A percentile compares a stretch with the other conserved stretches of the same genome.
Evolutionary conservation across 495 filamentous ascomycete genomes (phyloP).

Genomic region (Podospora tetraspora): DNA sequence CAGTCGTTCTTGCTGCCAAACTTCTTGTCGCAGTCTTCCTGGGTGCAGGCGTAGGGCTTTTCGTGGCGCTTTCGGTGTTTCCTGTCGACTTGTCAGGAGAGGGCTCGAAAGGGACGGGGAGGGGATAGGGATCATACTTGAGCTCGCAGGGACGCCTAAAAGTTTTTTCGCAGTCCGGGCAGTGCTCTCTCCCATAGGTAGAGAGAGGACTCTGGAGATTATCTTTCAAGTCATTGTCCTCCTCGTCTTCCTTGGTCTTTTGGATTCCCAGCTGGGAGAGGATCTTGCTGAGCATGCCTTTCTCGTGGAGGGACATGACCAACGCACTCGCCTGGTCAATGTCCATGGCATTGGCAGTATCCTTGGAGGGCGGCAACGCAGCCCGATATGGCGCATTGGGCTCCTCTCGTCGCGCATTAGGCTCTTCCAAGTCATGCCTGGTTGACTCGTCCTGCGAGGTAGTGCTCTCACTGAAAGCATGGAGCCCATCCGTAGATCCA

Average conservation of each 20-base stretch:
- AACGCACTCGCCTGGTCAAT: conserved; percentile 22
- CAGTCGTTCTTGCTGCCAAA: conserved; percentile 96
- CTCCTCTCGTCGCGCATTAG: neutral
- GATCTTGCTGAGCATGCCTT: conserved; percentile 22
- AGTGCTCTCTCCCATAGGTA: conserved; percentile 22
- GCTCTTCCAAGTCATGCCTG: neutral
- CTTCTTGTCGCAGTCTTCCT: conserved; percentile 60
- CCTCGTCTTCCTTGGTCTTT: conserved; percentile 16
- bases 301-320: conserved; percentile 11
- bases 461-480: neutral
- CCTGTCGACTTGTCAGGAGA: conserved; percentile 36
- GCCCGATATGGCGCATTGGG: neutral
- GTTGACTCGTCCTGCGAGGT: neutral
- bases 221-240: conserved; percentile 1
- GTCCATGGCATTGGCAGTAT: conserved; percentile 2
- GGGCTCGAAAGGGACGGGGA: neutral
- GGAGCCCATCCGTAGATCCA: neutral
- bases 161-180: conserved; percentile 49
- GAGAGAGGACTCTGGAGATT: neutral
- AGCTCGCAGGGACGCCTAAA: conserved; percentile 62
- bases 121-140: conserved; percentile 48
- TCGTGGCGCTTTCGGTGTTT: conserved; percentile 88
- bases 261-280: conserved; percentile 32
- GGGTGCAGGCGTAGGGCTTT: conserved; percentile 86
- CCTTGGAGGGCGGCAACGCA: neutral